phyloP scores from a whole-genome alignment of 2,329 filamentous ascomycete genomes.

The Penicillium sp. region DNA sequence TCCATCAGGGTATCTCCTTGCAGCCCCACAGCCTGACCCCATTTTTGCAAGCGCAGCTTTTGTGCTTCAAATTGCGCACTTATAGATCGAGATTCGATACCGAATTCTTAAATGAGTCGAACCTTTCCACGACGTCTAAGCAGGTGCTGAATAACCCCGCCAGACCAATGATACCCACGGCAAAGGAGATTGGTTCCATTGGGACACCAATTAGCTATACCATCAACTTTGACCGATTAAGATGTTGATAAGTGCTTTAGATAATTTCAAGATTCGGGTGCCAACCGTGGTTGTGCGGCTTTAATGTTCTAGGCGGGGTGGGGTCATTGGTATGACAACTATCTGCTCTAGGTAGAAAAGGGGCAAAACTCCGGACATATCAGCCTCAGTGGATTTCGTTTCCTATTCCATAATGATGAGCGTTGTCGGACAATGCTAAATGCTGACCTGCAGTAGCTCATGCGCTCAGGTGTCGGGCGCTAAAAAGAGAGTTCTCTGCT shows the following conservation, averaged over 20 bases:
- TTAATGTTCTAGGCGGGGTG: not conserved
- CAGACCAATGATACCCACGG: slow-evolving; percentile 6
- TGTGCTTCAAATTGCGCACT: slow-evolving; percentile 6
- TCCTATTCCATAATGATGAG: too few species aligned
- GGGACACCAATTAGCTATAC: not conserved
- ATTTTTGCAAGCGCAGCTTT: slow-evolving; percentile 7
- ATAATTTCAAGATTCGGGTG: not conserved
- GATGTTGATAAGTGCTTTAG: not conserved
- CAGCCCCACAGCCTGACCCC: slow-evolving; percentile 6
- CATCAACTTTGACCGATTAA: not conserved
- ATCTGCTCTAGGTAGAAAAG: too few species aligned
- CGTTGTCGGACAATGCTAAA: too few species aligned
- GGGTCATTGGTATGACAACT: too few species aligned
- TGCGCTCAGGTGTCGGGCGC: too few species aligned
- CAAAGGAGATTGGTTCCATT: slow-evolving; percentile 30
- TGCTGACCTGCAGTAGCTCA: too few species aligned
- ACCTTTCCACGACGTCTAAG: slow-evolving; percentile 1
- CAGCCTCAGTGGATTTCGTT: too few species aligned
- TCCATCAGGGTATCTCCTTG: not conserved
- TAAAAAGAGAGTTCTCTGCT: too few species aligned
- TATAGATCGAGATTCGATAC: slow-evolving; percentile 2
- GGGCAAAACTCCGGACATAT: too few species aligned
- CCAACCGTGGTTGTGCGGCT: not conserved
- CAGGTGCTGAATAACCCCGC: slow-evolving; percentile 10
- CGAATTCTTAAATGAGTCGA: slow-evolving; percentile 6